These are phyloP conservation scores for Ensete ventricosum DNA, from an alignment of 176 grass and related monocot species.

Conservation along the genomic window DNA sequence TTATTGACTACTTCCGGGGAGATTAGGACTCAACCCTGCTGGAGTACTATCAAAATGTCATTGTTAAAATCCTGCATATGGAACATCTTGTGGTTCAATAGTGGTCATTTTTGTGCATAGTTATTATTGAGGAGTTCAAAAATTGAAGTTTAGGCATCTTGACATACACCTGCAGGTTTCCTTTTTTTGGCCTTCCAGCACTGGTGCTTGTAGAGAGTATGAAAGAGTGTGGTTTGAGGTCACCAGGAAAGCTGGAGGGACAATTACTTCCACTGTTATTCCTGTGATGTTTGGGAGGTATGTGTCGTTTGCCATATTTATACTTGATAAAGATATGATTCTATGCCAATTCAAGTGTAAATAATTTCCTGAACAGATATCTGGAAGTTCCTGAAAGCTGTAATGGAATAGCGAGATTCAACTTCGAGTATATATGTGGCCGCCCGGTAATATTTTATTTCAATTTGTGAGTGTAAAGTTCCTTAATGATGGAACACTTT, in stretches of 20 bases:
- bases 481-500: neutral
- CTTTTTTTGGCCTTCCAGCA: slow-evolving; percentile 72
- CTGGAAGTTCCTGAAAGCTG: slow-evolving; percentile 90
- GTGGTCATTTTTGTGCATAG: neutral
- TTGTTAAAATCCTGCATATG: neutral
- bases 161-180: slow-evolving; percentile 37
- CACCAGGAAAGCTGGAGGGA: slow-evolving; percentile 31
- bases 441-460: slow-evolving; percentile 51
- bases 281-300: slow-evolving; percentile 97
- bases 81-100: neutral
- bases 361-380: slow-evolving; percentile 39
- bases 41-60: no score
- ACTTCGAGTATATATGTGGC: slow-evolving; percentile 88
- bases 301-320: slow-evolving; percentile 1
- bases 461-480: slow-evolving; percentile 14
- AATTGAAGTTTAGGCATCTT: neutral
- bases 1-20: no score
- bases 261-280: slow-evolving; percentile 41
- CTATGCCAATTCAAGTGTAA: slow-evolving; percentile 18
- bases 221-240: slow-evolving; percentile 56
- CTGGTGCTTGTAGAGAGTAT: slow-evolving; percentile 38
- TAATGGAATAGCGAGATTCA: slow-evolving; percentile 67
- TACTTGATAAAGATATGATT: slow-evolving; percentile 21
- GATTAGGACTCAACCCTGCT: no score
- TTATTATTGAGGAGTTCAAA: neutral